Base-by-base conservation (phyloP, 306 rosid genomes). In the Clitoria ternatea region DNA sequence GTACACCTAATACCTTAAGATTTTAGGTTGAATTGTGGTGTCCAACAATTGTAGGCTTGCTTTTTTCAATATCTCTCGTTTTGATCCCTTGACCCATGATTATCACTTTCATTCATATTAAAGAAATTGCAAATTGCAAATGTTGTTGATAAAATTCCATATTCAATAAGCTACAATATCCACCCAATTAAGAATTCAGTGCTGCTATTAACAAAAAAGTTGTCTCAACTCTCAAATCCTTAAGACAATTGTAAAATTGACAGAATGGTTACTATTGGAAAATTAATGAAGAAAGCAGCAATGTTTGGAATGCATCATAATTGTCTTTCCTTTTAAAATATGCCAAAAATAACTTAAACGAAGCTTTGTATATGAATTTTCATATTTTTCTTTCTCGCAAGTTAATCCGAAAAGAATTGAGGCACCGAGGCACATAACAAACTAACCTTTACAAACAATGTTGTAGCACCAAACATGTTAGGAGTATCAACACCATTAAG, bases 401-500 rank as follows among this genome's bases (percentile, higher is more conserved):
- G 15, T 23, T 4, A 64, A 2, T 13, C 50, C 13, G 47, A 60
- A 23, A 23, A 61, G 5, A 42, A 32, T 14, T 35, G 29, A 33
- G 61, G 2, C 0, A 35, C 12, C n/a, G 52, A 0, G 22, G 33
- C 47, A 24, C 45, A 4, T 36, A 76, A 13, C 15, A 44, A 73
- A 72, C 84, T 33, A 6, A 92, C 96, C 96, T 92, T 92, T 73
- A 92, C 95, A 18, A 89, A 82, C 87, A 92, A 63, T 32, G 83
- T 69, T 2, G 81, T 61, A 2, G 96, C 95, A 27, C 98, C 96
- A 12, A 66, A 92, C 98, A 92, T 92, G 77, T 89, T 77, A 32
- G 95, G 98, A 78, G 98, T 92, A 42, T 92, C 96, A 13, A 92
- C 86, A 29, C 98, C 98, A 49, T 92, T 92, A 12, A 92, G 94